Base-by-base conservation (phyloP, 371 early-diverging fungal species). In the Capillidium rhysosporum region DNA sequence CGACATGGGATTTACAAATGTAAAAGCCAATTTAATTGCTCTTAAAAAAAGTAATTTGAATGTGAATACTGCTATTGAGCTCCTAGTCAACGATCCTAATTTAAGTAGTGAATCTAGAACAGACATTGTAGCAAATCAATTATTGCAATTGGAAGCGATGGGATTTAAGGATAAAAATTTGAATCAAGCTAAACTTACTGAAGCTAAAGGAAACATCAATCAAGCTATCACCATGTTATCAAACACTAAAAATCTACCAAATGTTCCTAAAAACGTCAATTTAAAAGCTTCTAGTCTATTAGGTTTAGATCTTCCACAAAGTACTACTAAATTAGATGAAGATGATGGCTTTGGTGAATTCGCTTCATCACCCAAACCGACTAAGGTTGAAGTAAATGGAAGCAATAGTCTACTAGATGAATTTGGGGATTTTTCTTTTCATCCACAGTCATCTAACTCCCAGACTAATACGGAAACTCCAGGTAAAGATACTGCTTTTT, bases 1-100 rank as follows among this genome's bases (percentile, higher is more conserved):
- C 23, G 51, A 51, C 31, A 60, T 60, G 61, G 61, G 61, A 26
- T 60, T 60, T 34, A 54, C 43, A 7, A 57, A 60, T 45, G 31
- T 25, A 9, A 25, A 49, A 30, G 20, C 43, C 21, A 60, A 60
- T 52, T 48, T 54, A 7, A 49, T 54, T 23, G 55, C 56, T 16
- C 39, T 60, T 5, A 21, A 21, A 28, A 53, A 54, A 18, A 51
- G 57, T 1, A 54, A 60, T n/a, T 49, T 55, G 20, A 55, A 57
- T 31, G 53, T 60, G 28, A 49, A 48, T 44, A 47, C 61, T 20
- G 57, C 61, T 21, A 51, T 55, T 30, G 57, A 57, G 40, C 46
- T 60, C 24, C 31, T 60, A 23, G 30, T 29, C 49, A 41, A 47
- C 18, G 40, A 56, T 21, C 39, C 59, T 9, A 18, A 21, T 49